Percentiles rank a stretch among this genome's conserved stretches.
Evolutionary conservation across 805 yeast species (phyloP).

Genomic region (Jamesozyma piceae): DNA sequence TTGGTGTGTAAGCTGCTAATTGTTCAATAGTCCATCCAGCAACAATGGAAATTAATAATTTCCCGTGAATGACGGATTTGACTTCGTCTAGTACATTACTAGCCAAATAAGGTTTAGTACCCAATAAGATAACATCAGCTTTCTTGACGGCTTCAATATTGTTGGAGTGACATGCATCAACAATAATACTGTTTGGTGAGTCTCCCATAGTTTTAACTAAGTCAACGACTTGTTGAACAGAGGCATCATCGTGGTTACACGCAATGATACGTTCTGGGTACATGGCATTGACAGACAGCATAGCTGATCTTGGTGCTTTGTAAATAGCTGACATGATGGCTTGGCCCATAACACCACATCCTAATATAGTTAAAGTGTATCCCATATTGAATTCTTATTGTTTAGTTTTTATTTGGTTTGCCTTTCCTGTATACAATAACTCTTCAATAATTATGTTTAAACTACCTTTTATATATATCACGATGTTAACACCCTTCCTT

Average conservation of each 20-base stretch:
- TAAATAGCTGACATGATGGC: constrained; percentile 70
- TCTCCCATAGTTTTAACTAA: constrained; percentile 40
- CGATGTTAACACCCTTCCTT: no score
- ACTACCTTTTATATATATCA: no score
- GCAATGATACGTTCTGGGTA: constrained; percentile 68
- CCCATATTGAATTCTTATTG: constrained; percentile 11
- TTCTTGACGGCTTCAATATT: constrained; percentile 51
- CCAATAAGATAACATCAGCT: constrained; percentile 68
- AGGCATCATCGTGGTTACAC: constrained; percentile 43
- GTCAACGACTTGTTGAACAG: constrained; percentile 41
- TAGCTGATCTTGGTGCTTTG: constrained; percentile 23
- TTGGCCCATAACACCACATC: constrained; percentile 94
- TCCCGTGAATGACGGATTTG: constrained; percentile 37
- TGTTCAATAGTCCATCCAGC: constrained; percentile 89
- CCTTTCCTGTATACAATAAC: background rate
- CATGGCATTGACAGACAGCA: constrained; percentile 27
- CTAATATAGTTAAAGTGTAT: constrained; percentile 68
- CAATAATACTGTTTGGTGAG: constrained; percentile 35
- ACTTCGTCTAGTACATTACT: constrained; percentile 49
- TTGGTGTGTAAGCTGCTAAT: constrained; percentile 40
- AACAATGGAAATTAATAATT: constrained; percentile 67
- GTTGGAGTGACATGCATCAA: constrained; percentile 44
- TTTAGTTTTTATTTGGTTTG: constrained; percentile 1
- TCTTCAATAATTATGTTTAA: no score
- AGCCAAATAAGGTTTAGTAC: constrained; percentile 81